Evolutionary conservation across 1,139 yeast genomes (phyloP).

Genomic region (Sugiyamaella neomexicana): DNA sequence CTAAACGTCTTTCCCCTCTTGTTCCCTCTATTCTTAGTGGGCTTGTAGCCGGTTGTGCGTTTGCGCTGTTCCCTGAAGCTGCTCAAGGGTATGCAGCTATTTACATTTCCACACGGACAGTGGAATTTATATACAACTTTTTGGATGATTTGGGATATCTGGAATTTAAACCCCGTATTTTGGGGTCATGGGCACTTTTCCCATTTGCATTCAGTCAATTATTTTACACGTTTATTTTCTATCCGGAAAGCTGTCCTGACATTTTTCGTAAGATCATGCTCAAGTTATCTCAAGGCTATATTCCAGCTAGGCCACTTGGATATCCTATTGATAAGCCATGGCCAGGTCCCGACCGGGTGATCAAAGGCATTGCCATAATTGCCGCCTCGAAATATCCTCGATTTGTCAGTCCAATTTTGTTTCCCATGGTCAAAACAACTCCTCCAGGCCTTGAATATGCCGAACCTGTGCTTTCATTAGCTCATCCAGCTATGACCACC

Average conservation of each 20-base stretch:
- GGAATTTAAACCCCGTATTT: conserved; percentile 39
- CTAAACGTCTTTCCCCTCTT: conserved; percentile 23
- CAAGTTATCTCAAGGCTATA: conserved; percentile 36
- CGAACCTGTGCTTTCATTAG: conserved; percentile 38
- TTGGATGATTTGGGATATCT: conserved; percentile 41
- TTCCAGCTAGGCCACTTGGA: conserved; percentile 37
- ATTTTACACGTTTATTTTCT: conserved; percentile 40
- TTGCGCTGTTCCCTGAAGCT: conserved; percentile 30
- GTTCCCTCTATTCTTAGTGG: conserved; percentile 36
- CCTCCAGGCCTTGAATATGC: conserved; percentile 34
- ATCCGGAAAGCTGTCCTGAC: conserved; percentile 41
- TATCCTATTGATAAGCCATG: conserved; percentile 35
- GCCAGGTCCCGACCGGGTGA: conserved; percentile 40
- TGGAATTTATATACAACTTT: conserved; percentile 41
- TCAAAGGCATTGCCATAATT: conserved; percentile 38
- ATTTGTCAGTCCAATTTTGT: conserved; percentile 42
- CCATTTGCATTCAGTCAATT: conserved; percentile 46
- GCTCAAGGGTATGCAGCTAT: conserved; percentile 39
- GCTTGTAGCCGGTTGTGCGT: conserved; percentile 36
- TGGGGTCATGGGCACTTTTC: conserved; percentile 45
- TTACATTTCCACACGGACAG: conserved; percentile 39
- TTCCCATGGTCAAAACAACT: conserved; percentile 31
- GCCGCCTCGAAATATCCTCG: conserved; percentile 39
- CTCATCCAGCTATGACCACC: conserved; percentile 43
- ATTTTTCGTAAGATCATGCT: conserved; percentile 37